phyloP scores from a whole-genome alignment of 1,284 basidiomycete species.

The Xerocomus amazonicus region DNA sequence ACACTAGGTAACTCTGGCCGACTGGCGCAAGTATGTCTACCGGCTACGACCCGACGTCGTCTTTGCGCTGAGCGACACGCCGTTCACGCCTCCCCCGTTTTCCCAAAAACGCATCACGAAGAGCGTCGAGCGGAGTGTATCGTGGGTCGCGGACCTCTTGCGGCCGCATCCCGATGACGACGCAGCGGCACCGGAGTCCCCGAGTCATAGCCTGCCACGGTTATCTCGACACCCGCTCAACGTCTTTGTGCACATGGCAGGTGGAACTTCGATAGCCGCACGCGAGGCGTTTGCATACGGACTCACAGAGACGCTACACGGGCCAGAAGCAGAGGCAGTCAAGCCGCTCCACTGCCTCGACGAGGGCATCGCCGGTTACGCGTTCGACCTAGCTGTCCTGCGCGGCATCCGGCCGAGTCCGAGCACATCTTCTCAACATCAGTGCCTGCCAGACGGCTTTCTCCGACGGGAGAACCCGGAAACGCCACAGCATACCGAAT shows the following conservation, averaged over 20 bases:
- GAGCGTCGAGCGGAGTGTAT: conserved; percentile 60
- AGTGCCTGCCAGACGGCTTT: conserved; percentile 13
- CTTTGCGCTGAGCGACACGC: conserved; percentile 67
- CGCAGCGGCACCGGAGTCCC: not conserved
- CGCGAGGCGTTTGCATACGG: conserved; percentile 58
- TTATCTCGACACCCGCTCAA: conserved; percentile 32
- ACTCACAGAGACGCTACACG: conserved; percentile 55
- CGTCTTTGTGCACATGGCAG: conserved; percentile 67
- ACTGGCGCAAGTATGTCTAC: conserved; percentile 51
- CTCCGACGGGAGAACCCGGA: conserved; percentile 12
- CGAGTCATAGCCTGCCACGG: not conserved
- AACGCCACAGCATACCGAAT: conserved; percentile 13
- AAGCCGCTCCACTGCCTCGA: conserved; percentile 54
- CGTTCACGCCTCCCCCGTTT: conserved; percentile 57
- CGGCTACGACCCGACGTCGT: conserved; percentile 66
- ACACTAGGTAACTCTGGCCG: conserved; percentile 49
- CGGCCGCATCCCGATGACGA: conserved; percentile 11
- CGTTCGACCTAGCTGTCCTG: conserved; percentile 63
- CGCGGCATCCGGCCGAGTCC: conserved; percentile 31
- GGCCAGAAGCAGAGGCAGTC: conserved; percentile 52
- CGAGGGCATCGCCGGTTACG: conserved; percentile 64
- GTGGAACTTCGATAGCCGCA: conserved; percentile 52
- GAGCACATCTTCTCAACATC: conserved; percentile 11
- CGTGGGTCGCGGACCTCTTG: conserved; percentile 60
- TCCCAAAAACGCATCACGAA: conserved; percentile 74